Base-by-base conservation (phyloP, 2,329 filamentous ascomycete species). In the Sarocladium strictum region DNA sequence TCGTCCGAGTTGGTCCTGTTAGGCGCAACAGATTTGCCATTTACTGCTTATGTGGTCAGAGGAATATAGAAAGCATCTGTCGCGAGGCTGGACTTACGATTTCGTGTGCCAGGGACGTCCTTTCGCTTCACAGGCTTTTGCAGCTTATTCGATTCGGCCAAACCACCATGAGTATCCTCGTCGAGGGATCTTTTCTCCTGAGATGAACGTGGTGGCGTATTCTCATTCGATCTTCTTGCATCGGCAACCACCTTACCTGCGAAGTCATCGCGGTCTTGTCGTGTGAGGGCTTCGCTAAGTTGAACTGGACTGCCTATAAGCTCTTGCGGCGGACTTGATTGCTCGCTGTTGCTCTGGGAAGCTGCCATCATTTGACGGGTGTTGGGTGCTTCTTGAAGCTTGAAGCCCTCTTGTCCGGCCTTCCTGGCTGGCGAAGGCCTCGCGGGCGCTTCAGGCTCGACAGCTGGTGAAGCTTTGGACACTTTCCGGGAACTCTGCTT, bases 341-440 rank as follows among this genome's bases (percentile, higher is more conserved):
- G 72, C 54, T 76, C 72, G 1, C 76, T 76, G 59, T 72, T 73
- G 45, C 57, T 63, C 59, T 69, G 73, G 54, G 75, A 71, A 3
- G 73, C 68, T 55, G 69, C 69, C 15, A 69, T 61, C 29, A 70
- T 58, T 62, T 75, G 78, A 62, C 80, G 81, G 63, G 76, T 80
- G 68, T 85, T 87, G 0, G 90, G 89, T 1, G 87, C 89, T 50
- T 96, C 90, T 64, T 93, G 89, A 41, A 94, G 71, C 69, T 86
- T 90, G 70, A 92, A 92, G 26, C 84, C 83, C 12, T 89, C 85
- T 15, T 60, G 63, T 2, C 67, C 74, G 17, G 60, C 63, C 32
- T 69, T 68, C 58, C 70, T 57, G 58, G 27, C 66, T 55, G n/a
- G 61, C 35, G 53, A 54, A 6, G 33, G 19, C 19, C 53, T 2